Conservation (phyloP, 2,329 filamentous ascomycete genomes). For the Colletotrichum filicis region DNA sequence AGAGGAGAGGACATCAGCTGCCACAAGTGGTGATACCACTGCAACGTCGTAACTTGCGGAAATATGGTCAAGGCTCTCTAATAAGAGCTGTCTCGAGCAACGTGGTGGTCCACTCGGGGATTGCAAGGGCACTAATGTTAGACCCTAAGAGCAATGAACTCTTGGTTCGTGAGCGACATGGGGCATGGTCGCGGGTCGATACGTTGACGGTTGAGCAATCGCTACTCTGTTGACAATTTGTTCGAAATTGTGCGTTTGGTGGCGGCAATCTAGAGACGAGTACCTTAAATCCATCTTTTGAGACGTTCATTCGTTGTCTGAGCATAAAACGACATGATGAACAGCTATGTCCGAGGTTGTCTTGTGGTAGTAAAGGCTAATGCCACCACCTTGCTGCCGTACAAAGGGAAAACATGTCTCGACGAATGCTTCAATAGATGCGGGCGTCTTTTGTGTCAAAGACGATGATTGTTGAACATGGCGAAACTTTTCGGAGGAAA, state of each 20-base stretch:
- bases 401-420: too few relatives aligned
- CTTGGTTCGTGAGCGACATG: constrained; percentile 23
- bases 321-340: not conserved
- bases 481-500: constrained; percentile 12
- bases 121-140: not conserved
- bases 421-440: not conserved
- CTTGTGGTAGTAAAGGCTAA: too few relatives aligned
- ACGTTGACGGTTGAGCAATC: not conserved
- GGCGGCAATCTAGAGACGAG: not conserved
- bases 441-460: not conserved
- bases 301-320: not conserved
- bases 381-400: too few relatives aligned
- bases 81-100: constrained; percentile 15
- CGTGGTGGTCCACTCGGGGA: constrained; percentile 22
- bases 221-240: not conserved
- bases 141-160: constrained; percentile 3
- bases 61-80: constrained; percentile 18
- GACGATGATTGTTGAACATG: not conserved
- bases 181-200: not conserved
- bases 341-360: not conserved
- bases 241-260: not conserved
- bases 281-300: not conserved
- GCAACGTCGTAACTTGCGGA: constrained; percentile 31
- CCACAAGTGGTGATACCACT: constrained; percentile 24
- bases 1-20: constrained; percentile 18